A percentile compares a stretch with the other conserved stretches of the same genome.
phyloP scores from a whole-genome alignment of 768 basidiomycete genomes.

The Sistotremastrum suecicum region DNA sequence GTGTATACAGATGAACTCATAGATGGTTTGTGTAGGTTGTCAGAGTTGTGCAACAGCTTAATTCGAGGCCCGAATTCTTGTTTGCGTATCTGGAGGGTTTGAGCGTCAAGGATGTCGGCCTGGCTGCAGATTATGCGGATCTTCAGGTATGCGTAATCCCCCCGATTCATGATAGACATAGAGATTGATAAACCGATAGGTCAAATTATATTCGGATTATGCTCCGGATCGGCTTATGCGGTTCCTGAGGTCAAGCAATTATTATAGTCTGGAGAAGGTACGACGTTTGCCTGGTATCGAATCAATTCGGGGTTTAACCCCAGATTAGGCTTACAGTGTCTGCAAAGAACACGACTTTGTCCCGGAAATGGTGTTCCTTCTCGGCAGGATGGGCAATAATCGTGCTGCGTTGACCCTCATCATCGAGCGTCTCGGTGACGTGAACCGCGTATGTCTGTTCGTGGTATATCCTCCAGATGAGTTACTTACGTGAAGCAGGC shows the following conservation, averaged over 20 bases:
- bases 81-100: slow-evolving; percentile 90
- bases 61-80: slow-evolving; percentile 60
- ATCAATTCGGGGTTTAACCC: not conserved
- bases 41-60: slow-evolving; percentile 79
- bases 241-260: slow-evolving; percentile 80
- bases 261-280: slow-evolving; percentile 81
- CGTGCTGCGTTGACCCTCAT: slow-evolving; percentile 89
- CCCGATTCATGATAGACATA: not conserved
- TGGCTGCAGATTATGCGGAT: slow-evolving; percentile 74
- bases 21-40: slow-evolving; percentile 40
- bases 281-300: not conserved
- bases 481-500: slow-evolving; percentile 34
- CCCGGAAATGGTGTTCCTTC: slow-evolving; percentile 92
- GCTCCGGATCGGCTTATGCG: slow-evolving; percentile 70
- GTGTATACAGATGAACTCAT: not conserved
- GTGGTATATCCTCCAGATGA: not conserved
- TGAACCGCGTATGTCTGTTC: slow-evolving; percentile 49
- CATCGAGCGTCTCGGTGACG: slow-evolving; percentile 89
- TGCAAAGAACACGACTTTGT: slow-evolving; percentile 81
- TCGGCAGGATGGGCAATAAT: slow-evolving; percentile 96
- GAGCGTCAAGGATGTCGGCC: slow-evolving; percentile 71
- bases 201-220: slow-evolving; percentile 86
- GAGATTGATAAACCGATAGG: slow-evolving; percentile 23
- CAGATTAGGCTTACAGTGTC: slow-evolving; percentile 61
- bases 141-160: slow-evolving; percentile 40